A percentile compares a stretch with the other conserved stretches of the same genome.
These are phyloP conservation scores for Cladorrhinum sp. DNA, from an alignment of 2,329 filamentous ascomycete species.

Conservation along the genomic window DNA sequence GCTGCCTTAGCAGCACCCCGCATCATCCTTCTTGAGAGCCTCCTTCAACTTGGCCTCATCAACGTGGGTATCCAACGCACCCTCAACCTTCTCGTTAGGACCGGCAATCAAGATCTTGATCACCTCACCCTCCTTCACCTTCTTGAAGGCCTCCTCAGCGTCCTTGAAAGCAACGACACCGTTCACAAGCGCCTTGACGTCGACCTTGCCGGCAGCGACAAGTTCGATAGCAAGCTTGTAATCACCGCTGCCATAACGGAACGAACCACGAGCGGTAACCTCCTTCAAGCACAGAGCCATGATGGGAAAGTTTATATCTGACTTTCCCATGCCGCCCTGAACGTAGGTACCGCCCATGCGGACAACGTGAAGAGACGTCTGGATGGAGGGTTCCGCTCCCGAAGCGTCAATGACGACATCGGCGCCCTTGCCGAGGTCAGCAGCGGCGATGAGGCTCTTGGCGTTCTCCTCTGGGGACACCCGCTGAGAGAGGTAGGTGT, in stretches of 20 bases:
- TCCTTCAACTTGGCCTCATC: constrained; percentile 24
- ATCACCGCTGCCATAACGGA: constrained; percentile 85
- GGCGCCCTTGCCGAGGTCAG: constrained; percentile 63
- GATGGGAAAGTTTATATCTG: constrained; percentile 88
- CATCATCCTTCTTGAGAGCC: constrained; percentile 10
- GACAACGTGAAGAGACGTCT: constrained; percentile 68
- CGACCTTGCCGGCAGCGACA: constrained; percentile 68
- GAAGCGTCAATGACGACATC: constrained; percentile 79
- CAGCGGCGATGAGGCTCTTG: constrained; percentile 59
- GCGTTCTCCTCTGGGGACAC: constrained; percentile 71
- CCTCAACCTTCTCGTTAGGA: constrained; percentile 56
- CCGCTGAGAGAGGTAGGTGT: constrained; percentile 63
- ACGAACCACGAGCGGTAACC: constrained; percentile 79
- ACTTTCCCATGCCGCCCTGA: constrained; percentile 85
- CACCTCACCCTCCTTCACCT: constrained; percentile 79
- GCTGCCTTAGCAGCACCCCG: constrained; percentile 24
- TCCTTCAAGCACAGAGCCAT: constrained; percentile 88
- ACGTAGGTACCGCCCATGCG: constrained; percentile 73
- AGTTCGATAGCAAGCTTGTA: constrained; percentile 81
- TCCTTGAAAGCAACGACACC: constrained; percentile 73
- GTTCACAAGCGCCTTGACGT: constrained; percentile 80
- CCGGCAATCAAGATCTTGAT: constrained; percentile 68
- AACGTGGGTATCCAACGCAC: constrained; percentile 19
- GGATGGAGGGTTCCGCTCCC: constrained; percentile 75
- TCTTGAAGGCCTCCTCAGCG: constrained; percentile 81